Evolutionary conservation across 768 basidiomycete genomes (phyloP), one percentile per base, ranked within the genome.

Genomic region (Mycena kentingensis): DNA sequence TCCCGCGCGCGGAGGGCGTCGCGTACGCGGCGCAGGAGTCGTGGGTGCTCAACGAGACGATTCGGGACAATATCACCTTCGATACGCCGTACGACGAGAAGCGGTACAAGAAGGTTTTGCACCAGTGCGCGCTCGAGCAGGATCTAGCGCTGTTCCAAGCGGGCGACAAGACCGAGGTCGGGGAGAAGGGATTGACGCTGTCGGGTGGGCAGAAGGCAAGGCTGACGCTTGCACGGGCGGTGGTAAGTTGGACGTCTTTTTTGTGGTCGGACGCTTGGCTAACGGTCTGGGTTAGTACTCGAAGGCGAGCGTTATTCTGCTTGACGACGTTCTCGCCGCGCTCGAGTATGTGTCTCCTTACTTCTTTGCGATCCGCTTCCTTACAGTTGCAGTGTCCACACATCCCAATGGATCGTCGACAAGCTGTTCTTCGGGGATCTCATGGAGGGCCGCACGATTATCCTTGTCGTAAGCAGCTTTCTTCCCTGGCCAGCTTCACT

Each of bases 401-500:
- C 91, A 0, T 88, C 93, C 0, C 83, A 86, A 57, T 89, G 91
- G 70, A 80, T 98, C 39, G 87, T 87, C 61, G 75, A 83, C 18
- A 76, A 91, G 49, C 94, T 92, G 61, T 73, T 98, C 21, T 76
- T 79, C 56, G 93, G 95, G 7, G 84, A 88, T 42, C 73, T 97
- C 34, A 77, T 93, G 65, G 68, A 73, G n/a, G 85, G 82, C 16
- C 78, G 94, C 39, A 97, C 95, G 1, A 73, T 96, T 43, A 77
- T 98, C 37, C 77, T 98, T 21, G 93, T 97, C 38, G 82, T 82
- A 57, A 48, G 77, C 67, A 8, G 6, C 26, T 15, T n/a, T 21
- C n/a, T 2, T 15, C 26, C 15, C 35, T 8, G n/a, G 19, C 8
- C 25, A 12, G 11, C 26, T 5, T 16, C 8, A 28, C 48, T 13